phyloP scores from a whole-genome alignment of 345 rosid genomes.

The Firmiana major region DNA sequence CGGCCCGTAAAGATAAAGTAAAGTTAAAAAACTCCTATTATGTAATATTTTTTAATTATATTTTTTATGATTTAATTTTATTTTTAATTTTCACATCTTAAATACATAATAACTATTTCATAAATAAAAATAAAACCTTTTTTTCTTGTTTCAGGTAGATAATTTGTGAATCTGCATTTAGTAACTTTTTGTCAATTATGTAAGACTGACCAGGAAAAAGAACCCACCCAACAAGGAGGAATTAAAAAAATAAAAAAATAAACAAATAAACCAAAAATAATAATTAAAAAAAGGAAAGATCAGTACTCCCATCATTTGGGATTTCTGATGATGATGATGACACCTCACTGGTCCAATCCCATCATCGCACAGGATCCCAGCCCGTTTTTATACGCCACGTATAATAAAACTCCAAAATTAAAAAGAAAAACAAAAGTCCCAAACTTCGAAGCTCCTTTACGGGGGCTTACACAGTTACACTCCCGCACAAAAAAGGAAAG shows the following conservation, averaged over 20 bases:
- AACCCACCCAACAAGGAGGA: neutral
- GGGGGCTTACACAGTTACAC: neutral
- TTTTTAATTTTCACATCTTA: too few species aligned
- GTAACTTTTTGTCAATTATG: neutral
- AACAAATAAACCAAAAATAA: too few species aligned
- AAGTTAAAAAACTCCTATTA: too few species aligned
- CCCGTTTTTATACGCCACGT: neutral
- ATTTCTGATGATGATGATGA: neutral
- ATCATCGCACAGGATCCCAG: neutral
- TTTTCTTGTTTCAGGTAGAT: too few species aligned
- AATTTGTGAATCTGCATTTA: too few species aligned
- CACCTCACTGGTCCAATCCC: neutral
- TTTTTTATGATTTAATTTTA: too few species aligned
- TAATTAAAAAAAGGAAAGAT: too few species aligned
- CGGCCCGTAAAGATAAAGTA: too few species aligned
- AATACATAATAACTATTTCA: too few species aligned
- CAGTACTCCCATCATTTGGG: neutral
- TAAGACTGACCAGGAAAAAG: neutral
- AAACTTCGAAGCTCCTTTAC: neutral
- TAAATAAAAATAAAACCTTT: too few species aligned
- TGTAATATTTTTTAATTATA: too few species aligned
- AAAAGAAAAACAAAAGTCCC: neutral
- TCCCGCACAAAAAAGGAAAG: neutral
- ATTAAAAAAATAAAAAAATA: neutral
- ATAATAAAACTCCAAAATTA: neutral